Base-by-base conservation (phyloP, 331 rosid species). In the Quercus phellos region DNA sequence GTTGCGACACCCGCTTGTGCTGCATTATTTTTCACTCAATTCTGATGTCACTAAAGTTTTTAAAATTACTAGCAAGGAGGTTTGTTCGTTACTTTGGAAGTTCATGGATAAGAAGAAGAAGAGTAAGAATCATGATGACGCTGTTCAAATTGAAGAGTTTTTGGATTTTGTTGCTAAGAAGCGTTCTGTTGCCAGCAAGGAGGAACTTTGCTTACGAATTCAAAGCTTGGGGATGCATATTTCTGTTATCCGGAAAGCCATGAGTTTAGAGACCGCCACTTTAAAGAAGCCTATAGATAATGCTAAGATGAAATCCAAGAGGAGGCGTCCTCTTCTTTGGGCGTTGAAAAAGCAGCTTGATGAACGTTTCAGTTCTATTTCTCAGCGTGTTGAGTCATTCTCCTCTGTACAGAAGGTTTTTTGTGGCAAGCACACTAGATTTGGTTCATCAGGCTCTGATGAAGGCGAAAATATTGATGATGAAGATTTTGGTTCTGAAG, bases 351-450 rank as follows among this genome's bases (percentile, higher is more conserved):
- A 12, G 53, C 17, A 46, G 53, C 53, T 46, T 3, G 53, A 46
- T 46, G 16, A 46, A 0, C 53, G 53, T 46, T 46, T 91, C 85
- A 79, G 77, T 78, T 79, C 87, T 70, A 87, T 94, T 80, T 80
- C 96, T 66, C 88, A 86, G 81, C 99, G 98, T 74, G 83, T 94
- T 27, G 84, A 90, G 87, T 88, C 94, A 46, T 92, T 92, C 85
- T 88, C 97, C 68, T 68, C 95, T 55, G 72, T 55, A 42, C 78
- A 87, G 30, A 85, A 86, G 81, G 85, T 74, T 27, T 90, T 86
- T 79, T 34, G 84, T 78, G 98, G 99, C 84, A 82, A 86, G 76
- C 98, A 94, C 85, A 81, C 76, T 59, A 91, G 91, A 74, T 94
- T 94, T 86, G 79, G 2, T 51, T 86, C 93, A 64, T 86, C 95